phyloP scores from a whole-genome alignment of 2,329 filamentous ascomycete genomes.

The Diaporthe citri region DNA sequence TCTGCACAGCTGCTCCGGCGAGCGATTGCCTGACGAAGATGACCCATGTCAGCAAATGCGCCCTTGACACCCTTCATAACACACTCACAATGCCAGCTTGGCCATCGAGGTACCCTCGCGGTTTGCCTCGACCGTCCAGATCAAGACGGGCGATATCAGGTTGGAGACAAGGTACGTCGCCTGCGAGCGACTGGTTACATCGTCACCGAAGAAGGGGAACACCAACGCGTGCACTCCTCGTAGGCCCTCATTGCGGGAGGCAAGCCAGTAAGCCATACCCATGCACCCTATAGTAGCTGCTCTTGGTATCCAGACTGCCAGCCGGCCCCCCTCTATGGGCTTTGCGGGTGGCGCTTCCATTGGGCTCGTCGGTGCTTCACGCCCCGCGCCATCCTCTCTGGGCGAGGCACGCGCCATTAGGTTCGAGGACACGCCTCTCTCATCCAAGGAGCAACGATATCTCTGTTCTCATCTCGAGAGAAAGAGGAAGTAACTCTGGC shows the following conservation, averaged over 20 bases:
- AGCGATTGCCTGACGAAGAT: slow-evolving; percentile 7
- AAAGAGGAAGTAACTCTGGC: neutral
- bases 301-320: slow-evolving; percentile 25
- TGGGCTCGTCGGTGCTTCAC: neutral
- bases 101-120: neutral
- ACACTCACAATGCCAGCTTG: slow-evolving; percentile 26
- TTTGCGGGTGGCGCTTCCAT: neutral
- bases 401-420: neutral
- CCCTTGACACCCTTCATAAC: neutral
- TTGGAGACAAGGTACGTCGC: slow-evolving; percentile 18
- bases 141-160: slow-evolving; percentile 34
- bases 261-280: slow-evolving; percentile 8
- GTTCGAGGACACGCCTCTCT: neutral
- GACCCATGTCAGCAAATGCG: neutral
- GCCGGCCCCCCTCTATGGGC: neutral
- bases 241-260: neutral
- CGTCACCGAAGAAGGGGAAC: slow-evolving; percentile 32
- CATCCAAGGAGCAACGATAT: too few species aligned
- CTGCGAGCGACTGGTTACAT: neutral
- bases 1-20: neutral
- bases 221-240: slow-evolving; percentile 15
- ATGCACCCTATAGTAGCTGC: slow-evolving; percentile 11
- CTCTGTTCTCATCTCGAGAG: neutral
- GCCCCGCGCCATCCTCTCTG: neutral
- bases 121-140: slow-evolving; percentile 36